Percentiles rank a stretch among this genome's conserved stretches.
phyloP scores from a whole-genome alignment of 225 moss, liverwort and hornwort species.

The Polytrichum commune region DNA sequence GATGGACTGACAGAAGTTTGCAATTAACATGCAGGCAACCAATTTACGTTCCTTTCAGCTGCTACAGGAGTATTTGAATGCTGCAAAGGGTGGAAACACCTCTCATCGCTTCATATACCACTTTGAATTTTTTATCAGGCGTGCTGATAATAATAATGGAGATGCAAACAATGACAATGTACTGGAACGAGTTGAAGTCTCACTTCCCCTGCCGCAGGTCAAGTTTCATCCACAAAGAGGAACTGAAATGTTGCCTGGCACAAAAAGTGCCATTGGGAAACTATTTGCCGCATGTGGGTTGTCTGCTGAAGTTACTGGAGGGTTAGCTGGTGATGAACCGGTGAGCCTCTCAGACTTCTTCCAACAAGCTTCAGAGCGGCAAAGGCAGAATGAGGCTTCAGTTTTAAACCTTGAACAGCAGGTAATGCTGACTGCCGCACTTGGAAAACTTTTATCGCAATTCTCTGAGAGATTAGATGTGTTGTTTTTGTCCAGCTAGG shows the following conservation, averaged over 20 bases:
- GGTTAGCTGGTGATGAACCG: conserved; percentile 46
- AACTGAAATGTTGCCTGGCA: conserved; percentile 64
- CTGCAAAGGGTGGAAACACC: conserved; percentile 63
- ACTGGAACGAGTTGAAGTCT: conserved; percentile 73
- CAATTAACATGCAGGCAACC: conserved; percentile 53
- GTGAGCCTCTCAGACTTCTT: conserved; percentile 65
- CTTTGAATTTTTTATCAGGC: conserved; percentile 80
- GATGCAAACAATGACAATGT: conserved; percentile 34
- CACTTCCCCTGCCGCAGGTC: conserved; percentile 74
- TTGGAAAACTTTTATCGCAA: too few species aligned
- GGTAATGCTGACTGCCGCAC: conserved; percentile 15
- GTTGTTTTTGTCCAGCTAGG: too few species aligned
- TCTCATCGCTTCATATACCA: conserved; percentile 62
- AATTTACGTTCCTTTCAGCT: conserved; percentile 88
- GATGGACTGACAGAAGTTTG: too few species aligned
- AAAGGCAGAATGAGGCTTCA: conserved; percentile 67
- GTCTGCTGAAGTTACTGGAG: conserved; percentile 57
- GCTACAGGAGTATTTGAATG: conserved; percentile 85
- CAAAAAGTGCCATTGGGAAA: conserved; percentile 67
- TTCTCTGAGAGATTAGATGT: too few species aligned
- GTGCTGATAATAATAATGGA: conserved; percentile 27
- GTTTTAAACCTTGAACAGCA: conserved; percentile 61
- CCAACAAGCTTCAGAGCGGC: conserved; percentile 76
- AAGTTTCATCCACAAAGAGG: conserved; percentile 56
- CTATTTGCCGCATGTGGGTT: conserved; percentile 80